phyloP scores from a whole-genome alignment of 1,284 basidiomycete genomes.

The Cutaneotrichosporon spelunceum region DNA sequence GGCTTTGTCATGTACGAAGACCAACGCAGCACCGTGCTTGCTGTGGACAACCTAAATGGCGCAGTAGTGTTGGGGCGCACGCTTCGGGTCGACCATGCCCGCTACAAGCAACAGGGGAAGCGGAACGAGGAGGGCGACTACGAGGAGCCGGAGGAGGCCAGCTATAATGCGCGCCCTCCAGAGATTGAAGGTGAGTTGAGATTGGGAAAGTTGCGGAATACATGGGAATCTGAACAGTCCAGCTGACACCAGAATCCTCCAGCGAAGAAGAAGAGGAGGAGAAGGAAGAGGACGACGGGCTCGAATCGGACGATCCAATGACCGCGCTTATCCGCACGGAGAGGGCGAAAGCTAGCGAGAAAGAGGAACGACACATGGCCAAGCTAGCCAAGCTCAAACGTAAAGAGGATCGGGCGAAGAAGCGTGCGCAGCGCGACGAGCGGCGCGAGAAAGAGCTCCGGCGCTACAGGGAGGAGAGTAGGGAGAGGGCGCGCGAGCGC shows the following conservation, averaged over 20 bases:
- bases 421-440: slow-evolving; percentile 26
- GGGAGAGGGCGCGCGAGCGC: slow-evolving; percentile 14
- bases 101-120: slow-evolving; percentile 80
- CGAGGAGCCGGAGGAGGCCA: slow-evolving; percentile 78
- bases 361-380: slow-evolving; percentile 62
- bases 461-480: slow-evolving; percentile 11
- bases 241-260: slow-evolving; percentile 25
- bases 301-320: slow-evolving; percentile 98
- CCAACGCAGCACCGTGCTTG: slow-evolving; percentile 90
- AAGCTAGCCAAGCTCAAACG: slow-evolving; percentile 54
- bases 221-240: too few species aligned
- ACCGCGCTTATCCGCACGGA: slow-evolving; percentile 67
- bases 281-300: slow-evolving; percentile 61
- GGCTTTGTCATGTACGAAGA: slow-evolving; percentile 99
- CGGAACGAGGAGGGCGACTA: slow-evolving; percentile 84
- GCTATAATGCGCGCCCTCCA: slow-evolving; percentile 76
- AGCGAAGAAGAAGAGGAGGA: slow-evolving; percentile 43
- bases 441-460: slow-evolving; percentile 8
- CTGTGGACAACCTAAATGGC: slow-evolving; percentile 95
- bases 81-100: slow-evolving; percentile 86
- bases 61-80: slow-evolving; percentile 81
- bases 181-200: slow-evolving; percentile 61
- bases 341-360: slow-evolving; percentile 65
- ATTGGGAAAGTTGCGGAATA: background rate
- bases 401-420: slow-evolving; percentile 34